Base-by-base conservation (phyloP, 2,329 filamentous ascomycete species). In the Coniosporium tulheliwenetii region DNA sequence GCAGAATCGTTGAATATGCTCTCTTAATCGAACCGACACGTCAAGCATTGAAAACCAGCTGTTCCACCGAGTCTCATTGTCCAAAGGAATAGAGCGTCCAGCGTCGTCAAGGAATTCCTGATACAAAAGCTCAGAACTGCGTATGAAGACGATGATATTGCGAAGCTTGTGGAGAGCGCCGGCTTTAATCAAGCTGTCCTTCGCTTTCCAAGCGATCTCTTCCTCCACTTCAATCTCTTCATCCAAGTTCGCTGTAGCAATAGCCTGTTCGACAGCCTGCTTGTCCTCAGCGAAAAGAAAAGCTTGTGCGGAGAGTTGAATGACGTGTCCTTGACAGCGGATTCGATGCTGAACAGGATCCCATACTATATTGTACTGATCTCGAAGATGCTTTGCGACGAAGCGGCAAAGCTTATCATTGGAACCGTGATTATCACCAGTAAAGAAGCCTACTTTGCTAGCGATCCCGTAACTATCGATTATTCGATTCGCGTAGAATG, bases 131-230 rank as follows among this genome's bases (percentile, higher is more conserved):
- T 32, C 30, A 32, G 30, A 32, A 32, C 30, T 32, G 30, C 30
- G 30, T 32, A 36, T 36, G 35, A 36, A 36, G 12, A 36, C 15
- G 35, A 36, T 36, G 35, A 36, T 36, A 16, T 36, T 36, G 35
- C 15, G 35, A 13, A 36, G 35, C 35, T 36, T 36, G 35, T 16
- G 12, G 35, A 36, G 35, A n/a, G 35, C 12, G 35, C 35, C 35
- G 35, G 30, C 30, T 32, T 32, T 32, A 32, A 32, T 12, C 30
- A 32, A 32, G 30, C 30, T 32, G 30, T 32, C 30, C 30, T 32
- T 32, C 30, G 30, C 30, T 32, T 32, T 32, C 30, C 30, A 32
- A 32, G 30, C 30, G 30, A 32, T 32, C 30, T 32, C 30, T 32
- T 32, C 30, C 30, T 32, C 30, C 30, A 32, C 30, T 32, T 32